A percentile compares a stretch with the other conserved stretches of the same genome.
phyloP scores from a whole-genome alignment of 139 green algal genomes.

The Chlorella sorokiniana region DNA sequence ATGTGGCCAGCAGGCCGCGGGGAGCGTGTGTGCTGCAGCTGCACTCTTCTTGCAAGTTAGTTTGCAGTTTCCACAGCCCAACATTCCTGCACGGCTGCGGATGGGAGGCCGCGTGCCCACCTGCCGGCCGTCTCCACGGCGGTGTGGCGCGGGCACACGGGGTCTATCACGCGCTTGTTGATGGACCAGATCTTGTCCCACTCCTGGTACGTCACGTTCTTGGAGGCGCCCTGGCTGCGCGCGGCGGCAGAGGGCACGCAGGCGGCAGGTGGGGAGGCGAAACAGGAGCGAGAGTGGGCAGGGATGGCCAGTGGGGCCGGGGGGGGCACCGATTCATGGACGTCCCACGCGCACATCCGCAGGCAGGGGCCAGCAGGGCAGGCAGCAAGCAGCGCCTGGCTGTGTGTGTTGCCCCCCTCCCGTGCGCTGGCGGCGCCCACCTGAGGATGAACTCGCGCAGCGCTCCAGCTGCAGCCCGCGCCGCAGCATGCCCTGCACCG shows the following conservation, averaged over 20 bases:
- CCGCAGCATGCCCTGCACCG: conserved; percentile 89
- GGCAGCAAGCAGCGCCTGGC: neutral
- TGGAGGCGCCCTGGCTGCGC: conserved; percentile 89
- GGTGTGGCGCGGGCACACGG: conserved; percentile 87
- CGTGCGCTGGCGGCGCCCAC: neutral
- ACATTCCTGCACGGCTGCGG: neutral
- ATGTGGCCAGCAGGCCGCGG: neutral
- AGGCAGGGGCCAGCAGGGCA: neutral
- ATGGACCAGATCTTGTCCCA: conserved; percentile 99
- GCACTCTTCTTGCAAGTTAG: no score
- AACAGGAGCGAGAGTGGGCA: no score
- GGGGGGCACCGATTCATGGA: no score
- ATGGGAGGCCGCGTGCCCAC: neutral
- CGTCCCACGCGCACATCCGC: neutral
- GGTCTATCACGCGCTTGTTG: conserved; percentile 96
- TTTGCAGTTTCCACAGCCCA: no score
- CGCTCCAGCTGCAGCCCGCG: conserved; percentile 75
- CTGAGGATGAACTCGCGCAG: conserved; percentile 95
- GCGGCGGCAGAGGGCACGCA: neutral
- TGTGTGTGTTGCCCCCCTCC: no score
- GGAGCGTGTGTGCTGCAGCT: no score
- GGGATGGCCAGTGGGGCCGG: neutral
- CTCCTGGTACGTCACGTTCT: conserved; percentile 87
- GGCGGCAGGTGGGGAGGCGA: neutral
- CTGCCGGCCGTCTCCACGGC: conserved; percentile 61